Percentiles rank a stretch among this genome's conserved stretches.
Conservation (phyloP, 208 protist species). For the Herpetomonas samuelpessoai region DNA sequence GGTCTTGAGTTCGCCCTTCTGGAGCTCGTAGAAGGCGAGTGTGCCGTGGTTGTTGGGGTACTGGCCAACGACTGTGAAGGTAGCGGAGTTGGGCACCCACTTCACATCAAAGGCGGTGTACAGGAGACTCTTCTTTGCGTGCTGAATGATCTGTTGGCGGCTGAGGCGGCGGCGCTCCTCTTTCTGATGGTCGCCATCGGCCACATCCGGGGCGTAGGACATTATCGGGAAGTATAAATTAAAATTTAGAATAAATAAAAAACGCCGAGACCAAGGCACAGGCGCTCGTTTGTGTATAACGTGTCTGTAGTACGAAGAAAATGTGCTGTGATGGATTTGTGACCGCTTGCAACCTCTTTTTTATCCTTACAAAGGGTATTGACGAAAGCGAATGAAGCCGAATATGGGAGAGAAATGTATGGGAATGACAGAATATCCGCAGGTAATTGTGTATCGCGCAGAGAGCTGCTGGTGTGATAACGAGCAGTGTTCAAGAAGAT, state of each 20-base stretch:
- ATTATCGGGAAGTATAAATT: constrained; percentile 11
- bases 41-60: constrained; percentile 88
- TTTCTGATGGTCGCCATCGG: constrained; percentile 21
- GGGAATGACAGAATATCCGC: no score
- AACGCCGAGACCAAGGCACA: no score
- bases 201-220: constrained; percentile 15
- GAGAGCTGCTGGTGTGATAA: no score
- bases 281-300: no score
- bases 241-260: constrained; percentile 6
- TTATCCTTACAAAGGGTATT: no score
- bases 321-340: no score
- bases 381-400: no score
- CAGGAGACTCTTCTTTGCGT: constrained; percentile 86
- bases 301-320: no score
- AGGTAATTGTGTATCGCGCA: no score
- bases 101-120: constrained; percentile 90
- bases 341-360: no score
- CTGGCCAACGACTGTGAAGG: constrained; percentile 77
- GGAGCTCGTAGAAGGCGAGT: constrained; percentile 75
- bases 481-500: no score
- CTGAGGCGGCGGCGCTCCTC: constrained; percentile 37
- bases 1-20: constrained; percentile 68
- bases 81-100: constrained; percentile 87
- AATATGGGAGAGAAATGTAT: no score
- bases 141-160: constrained; percentile 92